Percentiles rank a stretch among this genome's conserved stretches.
phyloP scores from a whole-genome alignment of 75 land plant species.

The Larix kaempferi region DNA sequence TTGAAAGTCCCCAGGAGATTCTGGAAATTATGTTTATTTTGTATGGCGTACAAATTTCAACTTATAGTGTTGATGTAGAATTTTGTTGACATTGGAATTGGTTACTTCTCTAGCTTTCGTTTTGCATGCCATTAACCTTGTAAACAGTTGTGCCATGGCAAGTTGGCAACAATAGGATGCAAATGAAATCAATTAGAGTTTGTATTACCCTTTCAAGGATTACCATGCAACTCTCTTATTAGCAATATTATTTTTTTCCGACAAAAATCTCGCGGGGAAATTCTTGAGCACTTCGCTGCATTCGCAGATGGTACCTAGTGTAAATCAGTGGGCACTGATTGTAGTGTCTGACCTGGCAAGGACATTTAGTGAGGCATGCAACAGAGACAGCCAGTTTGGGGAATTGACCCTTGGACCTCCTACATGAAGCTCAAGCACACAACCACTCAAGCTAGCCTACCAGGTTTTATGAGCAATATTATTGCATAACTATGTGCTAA shows the following conservation, averaged over 20 bases:
- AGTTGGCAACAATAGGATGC: background rate
- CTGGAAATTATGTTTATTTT: background rate
- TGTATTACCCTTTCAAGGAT: background rate
- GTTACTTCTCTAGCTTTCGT: background rate
- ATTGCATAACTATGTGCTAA: background rate
- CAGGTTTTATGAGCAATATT: background rate
- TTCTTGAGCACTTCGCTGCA: too few relatives aligned
- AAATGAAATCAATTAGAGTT: background rate
- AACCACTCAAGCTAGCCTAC: too few relatives aligned
- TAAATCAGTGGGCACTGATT: too few relatives aligned
- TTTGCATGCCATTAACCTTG: conserved; percentile 4
- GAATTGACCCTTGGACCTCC: too few relatives aligned
- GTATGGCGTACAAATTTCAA: background rate
- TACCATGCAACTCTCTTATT: too few relatives aligned
- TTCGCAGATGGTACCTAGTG: too few relatives aligned
- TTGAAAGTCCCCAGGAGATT: background rate
- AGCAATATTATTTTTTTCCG: too few relatives aligned
- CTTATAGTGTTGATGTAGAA: background rate
- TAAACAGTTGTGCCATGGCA: background rate
- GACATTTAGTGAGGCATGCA: too few relatives aligned
- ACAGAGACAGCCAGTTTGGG: too few relatives aligned
- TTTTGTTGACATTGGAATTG: background rate
- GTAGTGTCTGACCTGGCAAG: too few relatives aligned
- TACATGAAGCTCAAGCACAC: too few relatives aligned
- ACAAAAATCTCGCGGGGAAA: too few relatives aligned